A percentile compares a stretch with the other conserved stretches of the same genome.
Evolutionary conservation across 1,284 basidiomycete species (phyloP).

Genomic region (Microbotryum saponariae): DNA sequence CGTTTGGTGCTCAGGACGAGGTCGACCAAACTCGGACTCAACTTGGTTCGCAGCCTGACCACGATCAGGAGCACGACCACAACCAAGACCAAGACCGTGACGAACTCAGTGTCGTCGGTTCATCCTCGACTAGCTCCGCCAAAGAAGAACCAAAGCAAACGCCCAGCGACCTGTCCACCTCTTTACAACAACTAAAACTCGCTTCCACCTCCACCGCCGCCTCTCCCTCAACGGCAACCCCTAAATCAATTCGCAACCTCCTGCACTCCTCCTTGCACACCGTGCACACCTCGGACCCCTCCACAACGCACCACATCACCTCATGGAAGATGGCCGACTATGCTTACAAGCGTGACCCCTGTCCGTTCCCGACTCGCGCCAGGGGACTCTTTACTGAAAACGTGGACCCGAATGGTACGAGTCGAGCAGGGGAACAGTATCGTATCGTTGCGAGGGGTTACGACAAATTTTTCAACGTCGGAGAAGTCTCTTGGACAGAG

Average conservation of each 20-base stretch:
- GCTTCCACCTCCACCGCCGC: too few species aligned
- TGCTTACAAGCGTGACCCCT: constrained; percentile 79
- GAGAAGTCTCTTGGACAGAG: constrained; percentile 87
- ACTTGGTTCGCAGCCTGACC: not conserved
- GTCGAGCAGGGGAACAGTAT: constrained; percentile 33
- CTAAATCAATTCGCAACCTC: constrained; percentile 13
- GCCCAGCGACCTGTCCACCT: too few species aligned
- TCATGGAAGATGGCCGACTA: constrained; percentile 96
- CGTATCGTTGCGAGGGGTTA: constrained; percentile 87
- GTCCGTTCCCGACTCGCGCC: constrained; percentile 83
- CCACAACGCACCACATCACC: constrained; percentile 44
- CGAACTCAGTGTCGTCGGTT: too few species aligned
- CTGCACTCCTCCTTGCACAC: constrained; percentile 21
- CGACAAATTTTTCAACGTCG: constrained; percentile 99
- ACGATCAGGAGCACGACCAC: not conserved
- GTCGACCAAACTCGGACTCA: too few species aligned
- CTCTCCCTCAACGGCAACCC: not conserved
- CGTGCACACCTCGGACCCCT: not conserved
- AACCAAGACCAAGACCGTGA: not conserved
- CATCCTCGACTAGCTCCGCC: too few species aligned
- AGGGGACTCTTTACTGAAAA: constrained; percentile 71
- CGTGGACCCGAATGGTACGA: constrained; percentile 37
- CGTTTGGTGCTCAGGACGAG: too few species aligned
- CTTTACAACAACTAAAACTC: too few species aligned
- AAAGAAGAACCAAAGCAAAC: not conserved